Conservation (phyloP, 2,329 filamentous ascomycete genomes). For the Biscogniauxia mediterranea region DNA sequence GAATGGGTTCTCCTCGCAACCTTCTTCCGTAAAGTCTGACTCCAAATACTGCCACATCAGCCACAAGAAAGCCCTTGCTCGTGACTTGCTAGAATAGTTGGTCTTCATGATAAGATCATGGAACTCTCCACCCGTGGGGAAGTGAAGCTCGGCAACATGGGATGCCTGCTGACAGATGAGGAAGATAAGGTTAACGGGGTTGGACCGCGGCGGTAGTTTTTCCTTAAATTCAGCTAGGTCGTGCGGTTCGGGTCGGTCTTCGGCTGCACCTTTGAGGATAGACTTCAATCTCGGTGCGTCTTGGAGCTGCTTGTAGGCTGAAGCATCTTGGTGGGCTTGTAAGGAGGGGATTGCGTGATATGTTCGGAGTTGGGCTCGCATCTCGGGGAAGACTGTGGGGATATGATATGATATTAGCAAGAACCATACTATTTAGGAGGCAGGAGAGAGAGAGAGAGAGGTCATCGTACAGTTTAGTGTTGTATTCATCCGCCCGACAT, state of each 20-base stretch:
- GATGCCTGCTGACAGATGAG: conserved; percentile 86
- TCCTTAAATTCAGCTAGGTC: conserved; percentile 80
- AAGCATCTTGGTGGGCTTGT: conserved; percentile 90
- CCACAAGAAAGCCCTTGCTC: conserved; percentile 90
- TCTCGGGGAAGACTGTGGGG: conserved; percentile 82
- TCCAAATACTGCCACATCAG: conserved; percentile 99
- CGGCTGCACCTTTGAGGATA: conserved; percentile 93
- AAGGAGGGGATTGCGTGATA: conserved; percentile 97
- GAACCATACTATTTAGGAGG: conserved; percentile 4
- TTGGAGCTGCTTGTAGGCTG: conserved; percentile 96
- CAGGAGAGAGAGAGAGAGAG: conserved; percentile 12
- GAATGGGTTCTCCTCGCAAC: conserved; percentile 87
- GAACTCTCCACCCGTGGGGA: conserved; percentile 81
- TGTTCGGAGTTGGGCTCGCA: conserved; percentile 94
- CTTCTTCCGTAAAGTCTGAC: conserved; percentile 87
- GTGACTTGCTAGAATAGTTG: conserved; percentile 75
- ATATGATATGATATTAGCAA: conserved; percentile 15
- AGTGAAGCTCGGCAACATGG: conserved; percentile 91
- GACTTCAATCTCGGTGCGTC: conserved; percentile 95
- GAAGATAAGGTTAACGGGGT: conserved; percentile 96
- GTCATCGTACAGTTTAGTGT: conserved; percentile 81
- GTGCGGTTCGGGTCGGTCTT: conserved; percentile 81
- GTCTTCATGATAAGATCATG: conserved; percentile 95
- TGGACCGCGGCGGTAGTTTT: conserved; percentile 69
- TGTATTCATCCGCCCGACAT: conserved; percentile 98